phyloP scores from a whole-genome alignment of 345 rosid genomes.

The Eucalyptus marginata region DNA sequence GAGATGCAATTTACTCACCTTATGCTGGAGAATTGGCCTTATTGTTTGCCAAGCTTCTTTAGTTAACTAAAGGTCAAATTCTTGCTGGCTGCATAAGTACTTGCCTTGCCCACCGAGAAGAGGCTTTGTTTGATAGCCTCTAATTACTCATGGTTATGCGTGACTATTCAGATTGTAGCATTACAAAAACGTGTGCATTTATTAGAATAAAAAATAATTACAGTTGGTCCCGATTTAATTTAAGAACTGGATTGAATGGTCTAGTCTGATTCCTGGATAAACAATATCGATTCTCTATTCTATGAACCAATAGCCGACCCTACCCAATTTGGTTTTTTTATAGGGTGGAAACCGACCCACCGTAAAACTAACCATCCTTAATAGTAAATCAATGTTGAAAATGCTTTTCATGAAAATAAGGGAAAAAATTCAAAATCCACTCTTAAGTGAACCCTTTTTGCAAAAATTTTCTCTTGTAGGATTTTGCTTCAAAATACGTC shows the following conservation, averaged over 20 bases:
- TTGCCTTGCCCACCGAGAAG: background rate
- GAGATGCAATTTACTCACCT: no score
- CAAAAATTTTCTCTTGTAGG: no score
- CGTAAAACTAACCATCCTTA: accelerated
- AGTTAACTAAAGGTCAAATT: no score
- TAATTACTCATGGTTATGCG: background rate
- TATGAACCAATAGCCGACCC: accelerated
- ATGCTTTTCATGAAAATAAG: background rate
- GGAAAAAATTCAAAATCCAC: background rate
- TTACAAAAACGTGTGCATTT: background rate
- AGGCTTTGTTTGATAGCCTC: background rate
- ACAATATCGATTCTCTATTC: background rate
- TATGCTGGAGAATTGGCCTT: no score
- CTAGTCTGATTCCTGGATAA: accelerated
- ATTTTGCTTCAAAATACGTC: background rate
- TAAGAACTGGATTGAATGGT: accelerated
- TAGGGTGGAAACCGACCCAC: accelerated
- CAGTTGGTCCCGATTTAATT: accelerated
- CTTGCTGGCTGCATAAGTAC: background rate
- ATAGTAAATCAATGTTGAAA: accelerated
- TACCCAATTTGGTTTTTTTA: accelerated
- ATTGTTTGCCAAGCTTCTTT: no score
- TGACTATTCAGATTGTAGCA: background rate
- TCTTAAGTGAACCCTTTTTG: background rate
- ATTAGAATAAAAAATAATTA: background rate